Conservation (phyloP, 75 land plant species). For the Cryptomeria japonica region DNA sequence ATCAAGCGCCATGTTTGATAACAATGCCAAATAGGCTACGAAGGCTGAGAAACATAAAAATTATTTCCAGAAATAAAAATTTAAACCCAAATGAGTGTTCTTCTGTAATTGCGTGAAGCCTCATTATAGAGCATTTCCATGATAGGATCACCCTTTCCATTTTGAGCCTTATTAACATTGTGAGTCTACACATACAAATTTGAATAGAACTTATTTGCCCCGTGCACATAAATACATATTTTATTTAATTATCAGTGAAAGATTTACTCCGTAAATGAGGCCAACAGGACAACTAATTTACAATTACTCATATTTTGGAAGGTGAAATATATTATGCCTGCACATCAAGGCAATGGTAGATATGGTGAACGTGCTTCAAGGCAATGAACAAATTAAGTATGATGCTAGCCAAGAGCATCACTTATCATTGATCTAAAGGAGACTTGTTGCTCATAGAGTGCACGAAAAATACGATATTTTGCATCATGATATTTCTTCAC, state of each 20-base stretch:
- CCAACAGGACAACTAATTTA: not conserved
- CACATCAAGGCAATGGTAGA: no score
- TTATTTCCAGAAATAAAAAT: not conserved
- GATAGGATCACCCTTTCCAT: not conserved
- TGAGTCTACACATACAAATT: not conserved
- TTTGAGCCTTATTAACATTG: not conserved
- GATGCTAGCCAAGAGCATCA: constrained; percentile 34
- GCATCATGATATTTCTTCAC: constrained; percentile 98
- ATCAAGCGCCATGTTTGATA: not conserved
- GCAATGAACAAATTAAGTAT: not conserved
- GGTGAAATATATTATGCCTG: not conserved
- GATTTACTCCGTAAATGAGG: not conserved
- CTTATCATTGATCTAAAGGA: constrained; percentile 64
- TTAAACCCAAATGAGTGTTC: not conserved
- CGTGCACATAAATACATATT: not conserved
- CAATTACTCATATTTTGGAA: constrained; percentile 3
- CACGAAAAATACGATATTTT: constrained; percentile 76
- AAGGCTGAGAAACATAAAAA: not conserved
- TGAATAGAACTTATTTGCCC: not conserved
- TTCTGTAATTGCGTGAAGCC: not conserved
- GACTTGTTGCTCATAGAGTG: constrained; percentile 82
- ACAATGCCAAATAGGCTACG: not conserved
- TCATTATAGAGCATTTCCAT: not conserved
- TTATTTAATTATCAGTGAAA: not conserved
- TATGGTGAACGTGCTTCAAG: not conserved